phyloP scores from a whole-genome alignment of 2,329 filamentous ascomycete species.

The Fusarium lateritium region DNA sequence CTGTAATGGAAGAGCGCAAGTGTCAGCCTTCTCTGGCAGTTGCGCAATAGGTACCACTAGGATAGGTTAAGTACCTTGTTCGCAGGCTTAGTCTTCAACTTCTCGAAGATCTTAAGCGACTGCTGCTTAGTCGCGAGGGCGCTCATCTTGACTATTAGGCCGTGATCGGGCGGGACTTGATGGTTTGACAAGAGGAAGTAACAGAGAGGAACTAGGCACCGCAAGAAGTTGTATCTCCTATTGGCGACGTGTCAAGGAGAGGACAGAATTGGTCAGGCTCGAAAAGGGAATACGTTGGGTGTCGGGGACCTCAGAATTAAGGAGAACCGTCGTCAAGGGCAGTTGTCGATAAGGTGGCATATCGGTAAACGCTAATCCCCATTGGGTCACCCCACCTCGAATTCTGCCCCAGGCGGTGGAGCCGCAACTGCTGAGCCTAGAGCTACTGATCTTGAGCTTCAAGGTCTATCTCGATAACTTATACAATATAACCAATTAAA shows the following conservation, averaged over 20 bases:
- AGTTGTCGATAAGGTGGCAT: slow-evolving; percentile 60
- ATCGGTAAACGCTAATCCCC: slow-evolving; percentile 55
- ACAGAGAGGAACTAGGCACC: slow-evolving; percentile 4
- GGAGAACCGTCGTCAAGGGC: slow-evolving; percentile 54
- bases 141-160: slow-evolving; percentile 66
- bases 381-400: slow-evolving; percentile 48
- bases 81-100: slow-evolving; percentile 92
- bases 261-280: slow-evolving; percentile 39
- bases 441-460: slow-evolving; percentile 20
- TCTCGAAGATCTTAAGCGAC: slow-evolving; percentile 98
- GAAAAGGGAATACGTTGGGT: slow-evolving; percentile 36
- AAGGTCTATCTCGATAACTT: neutral
- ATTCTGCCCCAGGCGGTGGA: slow-evolving; percentile 59
- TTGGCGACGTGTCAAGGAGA: slow-evolving; percentile 40
- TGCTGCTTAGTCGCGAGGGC: slow-evolving; percentile 89
- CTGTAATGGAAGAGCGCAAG: slow-evolving; percentile 60
- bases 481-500: neutral
- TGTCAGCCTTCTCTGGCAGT: slow-evolving; percentile 21
- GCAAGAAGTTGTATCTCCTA: slow-evolving; percentile 13
- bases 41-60: neutral
- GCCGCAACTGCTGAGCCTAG: slow-evolving; percentile 19
- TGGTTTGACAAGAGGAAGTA: slow-evolving; percentile 14
- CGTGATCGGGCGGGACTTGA: slow-evolving; percentile 25
- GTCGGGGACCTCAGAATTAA: slow-evolving; percentile 49
- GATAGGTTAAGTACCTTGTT: slow-evolving; percentile 80